Percentiles rank a stretch among this genome's conserved stretches.
Conservation (phyloP, 2,329 filamentous ascomycete genomes). For the Phialophora macrospora region DNA sequence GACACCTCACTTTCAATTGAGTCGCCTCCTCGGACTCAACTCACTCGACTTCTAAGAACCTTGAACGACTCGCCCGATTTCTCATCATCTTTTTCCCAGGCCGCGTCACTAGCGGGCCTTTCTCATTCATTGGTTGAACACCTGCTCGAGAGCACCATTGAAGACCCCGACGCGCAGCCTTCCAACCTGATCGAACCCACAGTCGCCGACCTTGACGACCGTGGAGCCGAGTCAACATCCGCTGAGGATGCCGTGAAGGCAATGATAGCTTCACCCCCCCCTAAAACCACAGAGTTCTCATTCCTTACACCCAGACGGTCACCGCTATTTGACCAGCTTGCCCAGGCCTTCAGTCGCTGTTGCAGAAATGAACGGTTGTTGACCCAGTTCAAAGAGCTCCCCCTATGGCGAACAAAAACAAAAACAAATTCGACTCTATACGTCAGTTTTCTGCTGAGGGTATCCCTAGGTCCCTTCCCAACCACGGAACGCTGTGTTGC, state of each 20-base stretch:
- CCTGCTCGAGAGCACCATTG: constrained; percentile 72
- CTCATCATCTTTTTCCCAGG: constrained; percentile 68
- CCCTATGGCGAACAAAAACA: constrained; percentile 43
- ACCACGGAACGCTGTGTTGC: constrained; percentile 48
- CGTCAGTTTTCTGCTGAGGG: constrained; percentile 34
- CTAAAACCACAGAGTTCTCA: constrained; percentile 43
- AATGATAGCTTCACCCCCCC: constrained; percentile 43
- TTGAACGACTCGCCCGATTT: constrained; percentile 66
- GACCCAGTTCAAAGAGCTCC: constrained; percentile 46
- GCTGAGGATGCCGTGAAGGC: constrained; percentile 43
- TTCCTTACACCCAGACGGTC: constrained; percentile 46
- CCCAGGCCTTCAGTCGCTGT: constrained; percentile 46
- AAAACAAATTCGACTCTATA: constrained; percentile 22
- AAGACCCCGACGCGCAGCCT: constrained; percentile 60
- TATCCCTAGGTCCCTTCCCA: constrained; percentile 24
- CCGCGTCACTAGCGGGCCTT: constrained; percentile 69
- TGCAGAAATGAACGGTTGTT: constrained; percentile 42
- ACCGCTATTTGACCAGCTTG: constrained; percentile 47
- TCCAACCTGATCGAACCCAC: constrained; percentile 57
- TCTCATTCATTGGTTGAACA: constrained; percentile 77
- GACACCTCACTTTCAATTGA: constrained; percentile 26
- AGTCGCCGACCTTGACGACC: constrained; percentile 53
- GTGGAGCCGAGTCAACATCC: constrained; percentile 37
- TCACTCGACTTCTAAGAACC: constrained; percentile 69
- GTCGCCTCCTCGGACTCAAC: constrained; percentile 61